phyloP scores from a whole-genome alignment of 371 early-diverging fungal genomes.

The Haplosporangium sp. region DNA sequence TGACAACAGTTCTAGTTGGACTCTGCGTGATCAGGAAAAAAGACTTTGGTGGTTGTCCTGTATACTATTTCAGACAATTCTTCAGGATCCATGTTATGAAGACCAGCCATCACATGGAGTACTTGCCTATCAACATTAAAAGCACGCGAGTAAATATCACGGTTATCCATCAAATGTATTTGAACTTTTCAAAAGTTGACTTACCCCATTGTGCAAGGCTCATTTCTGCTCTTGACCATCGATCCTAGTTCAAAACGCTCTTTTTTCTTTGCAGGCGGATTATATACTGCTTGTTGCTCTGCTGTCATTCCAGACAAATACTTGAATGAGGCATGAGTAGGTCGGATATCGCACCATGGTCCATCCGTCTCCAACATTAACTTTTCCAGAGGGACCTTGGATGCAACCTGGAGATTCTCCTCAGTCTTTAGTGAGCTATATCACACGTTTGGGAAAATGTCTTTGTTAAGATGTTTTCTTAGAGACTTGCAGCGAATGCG shows the following conservation, averaged over 20 bases:
- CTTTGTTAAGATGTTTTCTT: too few relatives aligned
- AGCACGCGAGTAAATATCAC: background rate
- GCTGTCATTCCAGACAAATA: conserved; percentile 59
- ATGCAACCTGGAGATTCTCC: conserved; percentile 84
- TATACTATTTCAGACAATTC: conserved; percentile 68
- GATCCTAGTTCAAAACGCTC: conserved; percentile 80
- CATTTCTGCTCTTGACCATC: conserved; percentile 89
- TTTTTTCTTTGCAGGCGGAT: conserved; percentile 67
- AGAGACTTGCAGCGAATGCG: background rate
- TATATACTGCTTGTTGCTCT: conserved; percentile 57
- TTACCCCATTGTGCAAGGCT: conserved; percentile 83
- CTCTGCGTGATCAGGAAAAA: conserved; percentile 54
- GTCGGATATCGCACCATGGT: conserved; percentile 95
- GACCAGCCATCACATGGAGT: conserved; percentile 66
- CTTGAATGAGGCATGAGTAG: conserved; percentile 85
- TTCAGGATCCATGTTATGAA: conserved; percentile 62
- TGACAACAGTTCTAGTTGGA: too few relatives aligned
- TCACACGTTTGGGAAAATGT: background rate
- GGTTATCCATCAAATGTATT: background rate
- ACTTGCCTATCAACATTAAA: conserved; percentile 62
- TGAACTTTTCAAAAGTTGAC: conserved; percentile 1
- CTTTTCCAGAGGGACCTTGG: conserved; percentile 83
- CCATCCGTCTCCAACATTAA: conserved; percentile 97
- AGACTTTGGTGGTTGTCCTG: conserved; percentile 69
- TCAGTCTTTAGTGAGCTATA: conserved; percentile 86